Conservation (phyloP, 192 early-diverging fungal species). For the Phycomyces blakesleeanus region DNA sequence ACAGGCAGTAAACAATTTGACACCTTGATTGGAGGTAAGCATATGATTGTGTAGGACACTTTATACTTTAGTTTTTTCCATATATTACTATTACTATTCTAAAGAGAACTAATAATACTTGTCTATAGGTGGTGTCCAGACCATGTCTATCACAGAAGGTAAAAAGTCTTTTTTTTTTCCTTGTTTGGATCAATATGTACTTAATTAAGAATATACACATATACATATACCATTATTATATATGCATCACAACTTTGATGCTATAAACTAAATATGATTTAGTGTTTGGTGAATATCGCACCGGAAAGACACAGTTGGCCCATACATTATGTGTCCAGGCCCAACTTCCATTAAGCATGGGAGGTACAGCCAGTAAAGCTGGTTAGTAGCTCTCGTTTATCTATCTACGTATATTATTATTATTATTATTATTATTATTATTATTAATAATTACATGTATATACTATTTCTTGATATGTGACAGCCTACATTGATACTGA, state of each 20-base stretch:
- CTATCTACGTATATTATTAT: not conserved
- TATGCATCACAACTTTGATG: no score
- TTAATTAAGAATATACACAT: no score
- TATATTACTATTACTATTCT: no score
- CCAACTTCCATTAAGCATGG: constrained; percentile 67
- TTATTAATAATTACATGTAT: not conserved
- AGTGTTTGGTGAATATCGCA: constrained; percentile 84
- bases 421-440: not conserved
- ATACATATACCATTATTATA: no score
- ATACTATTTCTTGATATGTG: constrained; percentile 7
- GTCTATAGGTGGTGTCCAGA: constrained; percentile 65
- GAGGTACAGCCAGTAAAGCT: constrained; percentile 76
- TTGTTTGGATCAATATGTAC: not conserved
- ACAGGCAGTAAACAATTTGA: constrained; percentile 82
- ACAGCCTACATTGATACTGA: constrained; percentile 44
- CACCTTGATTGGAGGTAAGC: constrained; percentile 61
- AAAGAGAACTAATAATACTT: not conserved
- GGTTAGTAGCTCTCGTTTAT: constrained; percentile 1
- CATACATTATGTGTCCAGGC: constrained; percentile 76
- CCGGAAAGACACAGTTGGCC: constrained; percentile 80
- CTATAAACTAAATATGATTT: not conserved
- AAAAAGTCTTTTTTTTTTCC: not conserved
- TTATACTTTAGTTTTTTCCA: no score
- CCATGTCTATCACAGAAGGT: constrained; percentile 76
- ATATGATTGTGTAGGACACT: not conserved